Conservation (phyloP, 495 filamentous ascomycete species). For the Chlorociboria aeruginascens region DNA sequence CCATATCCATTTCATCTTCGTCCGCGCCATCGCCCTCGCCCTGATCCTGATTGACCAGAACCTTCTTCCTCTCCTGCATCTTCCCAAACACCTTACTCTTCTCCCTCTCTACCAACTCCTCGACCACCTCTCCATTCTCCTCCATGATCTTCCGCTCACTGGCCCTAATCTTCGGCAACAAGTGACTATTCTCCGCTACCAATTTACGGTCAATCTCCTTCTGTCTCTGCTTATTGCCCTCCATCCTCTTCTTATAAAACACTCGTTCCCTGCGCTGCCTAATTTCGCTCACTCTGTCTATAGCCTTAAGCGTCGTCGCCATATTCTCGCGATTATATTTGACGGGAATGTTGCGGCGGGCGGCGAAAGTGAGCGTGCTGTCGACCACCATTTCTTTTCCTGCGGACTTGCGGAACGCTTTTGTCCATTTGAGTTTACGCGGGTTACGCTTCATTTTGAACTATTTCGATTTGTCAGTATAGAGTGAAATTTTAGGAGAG, state of each 20-base stretch:
- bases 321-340: slow-evolving; percentile 91
- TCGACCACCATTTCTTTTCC: slow-evolving; percentile 94
- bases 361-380: slow-evolving; percentile 80
- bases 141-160: slow-evolving; percentile 39
- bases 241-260: slow-evolving; percentile 88
- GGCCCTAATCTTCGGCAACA: slow-evolving; percentile 54
- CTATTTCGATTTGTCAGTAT: slow-evolving; percentile 11
- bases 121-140: slow-evolving; percentile 39
- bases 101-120: slow-evolving; percentile 31
- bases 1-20: slow-evolving; percentile 53
- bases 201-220: slow-evolving; percentile 70
- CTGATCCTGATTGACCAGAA: slow-evolving; percentile 32
- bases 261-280: slow-evolving; percentile 66
- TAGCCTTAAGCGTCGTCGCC: slow-evolving; percentile 75
- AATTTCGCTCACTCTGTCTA: slow-evolving; percentile 86
- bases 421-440: slow-evolving; percentile 77
- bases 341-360: slow-evolving; percentile 84
- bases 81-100: slow-evolving; percentile 40
- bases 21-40: slow-evolving; percentile 44
- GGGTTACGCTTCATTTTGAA: slow-evolving; percentile 96
- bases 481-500: neutral
- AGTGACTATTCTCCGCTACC: slow-evolving; percentile 82
- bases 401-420: slow-evolving; percentile 62
- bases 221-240: slow-evolving; percentile 73
- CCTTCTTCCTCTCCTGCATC: slow-evolving; percentile 46